phyloP scores from a whole-genome alignment of 192 early-diverging fungal genomes.

The Coemansia asiatica region DNA sequence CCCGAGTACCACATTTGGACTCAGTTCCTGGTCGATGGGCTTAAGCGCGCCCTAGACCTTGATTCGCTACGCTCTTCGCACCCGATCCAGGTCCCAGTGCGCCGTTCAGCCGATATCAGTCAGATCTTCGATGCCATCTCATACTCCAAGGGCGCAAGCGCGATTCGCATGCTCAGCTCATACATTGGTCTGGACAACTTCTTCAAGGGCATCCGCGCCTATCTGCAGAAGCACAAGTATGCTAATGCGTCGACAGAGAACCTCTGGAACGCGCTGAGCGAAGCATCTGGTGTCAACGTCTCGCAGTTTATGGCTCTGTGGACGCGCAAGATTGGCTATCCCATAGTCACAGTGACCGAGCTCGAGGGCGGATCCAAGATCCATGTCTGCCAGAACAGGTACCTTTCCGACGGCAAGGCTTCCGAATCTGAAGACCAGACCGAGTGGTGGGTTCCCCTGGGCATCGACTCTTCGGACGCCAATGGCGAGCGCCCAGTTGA shows the following conservation, averaged over 20 bases:
- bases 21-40: constrained; percentile 75
- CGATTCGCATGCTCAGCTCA: constrained; percentile 90
- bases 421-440: constrained; percentile 74
- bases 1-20: constrained; percentile 96
- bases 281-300: constrained; percentile 79
- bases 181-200: constrained; percentile 70
- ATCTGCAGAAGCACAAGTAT: constrained; percentile 83
- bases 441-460: constrained; percentile 85
- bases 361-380: constrained; percentile 51
- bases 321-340: constrained; percentile 86
- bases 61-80: constrained; percentile 87
- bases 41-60: constrained; percentile 71
- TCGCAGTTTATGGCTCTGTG: constrained; percentile 82
- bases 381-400: constrained; percentile 77
- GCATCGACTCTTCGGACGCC: constrained; percentile 49
- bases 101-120: constrained; percentile 79
- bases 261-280: constrained; percentile 81
- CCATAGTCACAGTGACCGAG: constrained; percentile 71
- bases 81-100: constrained; percentile 88
- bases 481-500: constrained; percentile 20
- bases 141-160: constrained; percentile 87
- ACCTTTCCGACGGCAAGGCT: constrained; percentile 74
- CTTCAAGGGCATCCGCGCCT: constrained; percentile 67
- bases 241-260: constrained; percentile 84
- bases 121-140: constrained; percentile 96